Evolutionary conservation across 768 basidiomycete genomes (phyloP), one percentile per base, ranked within the genome.

Genomic region (Dictyophora rubrovolvata): DNA sequence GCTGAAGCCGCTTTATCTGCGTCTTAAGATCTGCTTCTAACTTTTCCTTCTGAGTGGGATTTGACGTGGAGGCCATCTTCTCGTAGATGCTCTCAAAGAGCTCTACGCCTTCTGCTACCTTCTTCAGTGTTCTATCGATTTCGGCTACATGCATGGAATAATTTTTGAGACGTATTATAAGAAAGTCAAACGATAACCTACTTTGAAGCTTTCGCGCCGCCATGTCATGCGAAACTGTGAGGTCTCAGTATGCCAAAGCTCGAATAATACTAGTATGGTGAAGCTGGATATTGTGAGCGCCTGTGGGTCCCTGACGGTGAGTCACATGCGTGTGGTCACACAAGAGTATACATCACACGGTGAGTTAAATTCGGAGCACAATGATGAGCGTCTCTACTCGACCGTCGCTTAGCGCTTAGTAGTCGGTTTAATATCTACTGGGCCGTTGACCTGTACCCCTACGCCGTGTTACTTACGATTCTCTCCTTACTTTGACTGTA

Each of bases 41-140:
- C 74, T 99, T 99, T 82, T 98, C 96, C 72, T 97, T 97, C 77
- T 97, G 94, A 0, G 95, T 90, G 71, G 94, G 86, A 74, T 96
- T 98, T 34, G 90, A 89, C 17, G 94, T 89, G 53, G 87, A 81
- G 71, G 93, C 89, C 85, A 99, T 94, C 81, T 98, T 99, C 70
- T 96, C 93, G 71, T 95, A 96, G 71, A 96, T 94, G 74, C 80
- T 84, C 74, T 93, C 92, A 69, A 93, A 93, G 71, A 89, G 80
- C 77, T 93, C 91, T 66, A 98, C 93, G 65, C 96, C 96, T 73
- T 94, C 91, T 36, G 86, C 67, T 65, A 99, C 94, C 79, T 93
- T 93, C 80, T 99, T 99, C 68, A 98, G 78, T 53, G 95, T 98
- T 69, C 90, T 85, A 83, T 98, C 96, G 65, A 99, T 97, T 77